Base-by-base conservation (phyloP, 805 yeast genomes). In the Zygoascus bituminiphila region DNA sequence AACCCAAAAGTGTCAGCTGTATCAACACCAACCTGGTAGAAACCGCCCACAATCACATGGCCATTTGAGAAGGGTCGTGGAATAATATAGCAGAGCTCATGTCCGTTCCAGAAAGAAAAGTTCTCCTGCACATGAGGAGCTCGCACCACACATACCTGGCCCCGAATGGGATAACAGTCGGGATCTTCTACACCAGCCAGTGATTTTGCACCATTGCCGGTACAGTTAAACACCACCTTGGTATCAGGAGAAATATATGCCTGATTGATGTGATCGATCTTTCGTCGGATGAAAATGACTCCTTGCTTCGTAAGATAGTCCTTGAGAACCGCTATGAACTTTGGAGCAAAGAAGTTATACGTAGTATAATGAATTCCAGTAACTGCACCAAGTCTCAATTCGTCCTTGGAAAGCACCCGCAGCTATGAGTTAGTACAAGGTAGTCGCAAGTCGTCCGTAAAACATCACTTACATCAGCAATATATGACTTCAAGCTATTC, bases 21-120 rank as follows among this genome's bases (percentile, higher is more conserved):
- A 81, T 82, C 80, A 56, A 79, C 77, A 51, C 74, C 77, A 54
- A 73, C 72, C 54, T 84, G 88, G 56, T 80, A 62, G 55, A 73
- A 85, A 1, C 95, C 95, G 23, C 95, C 95, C 17, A 86, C 70
- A 40, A 86, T 73, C 24, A 85, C 72, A 53, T 83, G 82, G 49
- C 79, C 84, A 47, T 75, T 72, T 1, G 85, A 77, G 48, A 70
- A 65, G 0, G 89, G 88, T 52, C 91, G 73, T 49, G 87, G 87
- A 61, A 84, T 84, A 45, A 80, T 71, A 55, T 84, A 84, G 0
- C 88, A 82, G 3, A 84, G 78, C 50, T 68, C 71, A 44, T 73
- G 76, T 46, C 77, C 66, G 2, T 22, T 25, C 42, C 49, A 36
- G 17, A 42, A 15, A 70, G 78, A 59, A 51, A 64, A 65, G 61